phyloP scores from a whole-genome alignment of 148 eudicot species.

The Pouteria glomerata region DNA sequence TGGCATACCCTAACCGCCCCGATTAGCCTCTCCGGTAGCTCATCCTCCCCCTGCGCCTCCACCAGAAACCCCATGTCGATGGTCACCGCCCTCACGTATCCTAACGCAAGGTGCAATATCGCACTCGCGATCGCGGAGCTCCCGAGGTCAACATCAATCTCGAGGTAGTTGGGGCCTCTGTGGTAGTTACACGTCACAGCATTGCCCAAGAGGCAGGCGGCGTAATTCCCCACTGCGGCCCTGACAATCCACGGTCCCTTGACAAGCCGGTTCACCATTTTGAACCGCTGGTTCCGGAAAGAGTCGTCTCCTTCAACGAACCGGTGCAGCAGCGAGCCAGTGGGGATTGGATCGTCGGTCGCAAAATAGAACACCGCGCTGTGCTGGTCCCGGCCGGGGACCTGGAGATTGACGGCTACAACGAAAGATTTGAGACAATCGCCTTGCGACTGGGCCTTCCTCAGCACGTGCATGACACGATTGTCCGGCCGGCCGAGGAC shows the following conservation, averaged over 20 bases:
- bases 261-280: constrained; percentile 77
- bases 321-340: constrained; percentile 55
- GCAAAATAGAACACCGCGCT: constrained; percentile 86
- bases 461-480: constrained; percentile 49
- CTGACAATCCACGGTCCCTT: constrained; percentile 95
- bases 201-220: constrained; percentile 75
- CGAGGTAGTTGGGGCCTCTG: constrained; percentile 66
- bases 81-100: constrained; percentile 69
- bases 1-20: constrained; percentile 85
- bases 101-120: constrained; percentile 70
- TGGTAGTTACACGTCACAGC: constrained; percentile 70
- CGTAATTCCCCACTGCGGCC: constrained; percentile 71
- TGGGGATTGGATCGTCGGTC: constrained; percentile 51
- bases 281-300: constrained; percentile 64
- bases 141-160: constrained; percentile 81
- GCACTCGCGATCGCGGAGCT: constrained; percentile 83
- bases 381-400: constrained; percentile 79
- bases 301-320: constrained; percentile 70
- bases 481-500: constrained; percentile 64
- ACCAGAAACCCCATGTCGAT: constrained; percentile 90
- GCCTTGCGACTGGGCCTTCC: constrained; percentile 23
- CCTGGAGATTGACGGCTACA: constrained; percentile 71
- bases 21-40: constrained; percentile 71
- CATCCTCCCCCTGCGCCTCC: constrained; percentile 77
- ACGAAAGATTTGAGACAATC: constrained; percentile 45